Conservation (phyloP, 768 basidiomycete genomes). For the Mycena kentingensis region DNA sequence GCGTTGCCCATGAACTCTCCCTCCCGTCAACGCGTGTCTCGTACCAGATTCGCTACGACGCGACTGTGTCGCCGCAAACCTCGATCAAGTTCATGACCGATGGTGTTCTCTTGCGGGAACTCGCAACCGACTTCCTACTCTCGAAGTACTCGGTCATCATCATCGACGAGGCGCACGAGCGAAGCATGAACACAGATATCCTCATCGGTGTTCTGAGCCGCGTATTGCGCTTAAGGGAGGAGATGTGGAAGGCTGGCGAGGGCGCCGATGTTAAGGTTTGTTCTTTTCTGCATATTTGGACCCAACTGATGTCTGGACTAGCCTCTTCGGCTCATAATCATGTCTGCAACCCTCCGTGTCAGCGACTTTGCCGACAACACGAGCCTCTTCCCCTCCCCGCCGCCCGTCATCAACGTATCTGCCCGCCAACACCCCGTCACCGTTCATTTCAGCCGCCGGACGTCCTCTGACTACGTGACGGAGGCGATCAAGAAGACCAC, state of each 20-base stretch:
- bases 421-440: constrained; percentile 96
- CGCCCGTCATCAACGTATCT: constrained; percentile 89
- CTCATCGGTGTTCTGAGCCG: constrained; percentile 96
- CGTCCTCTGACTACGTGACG: constrained; percentile 81
- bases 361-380: constrained; percentile 89
- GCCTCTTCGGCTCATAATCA: constrained; percentile 93
- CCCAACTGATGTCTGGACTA: constrained; percentile 30
- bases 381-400: constrained; percentile 75
- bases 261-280: constrained; percentile 69
- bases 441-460: constrained; percentile 88
- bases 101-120: constrained; percentile 91
- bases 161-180: constrained; percentile 97
- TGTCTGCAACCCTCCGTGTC: constrained; percentile 97
- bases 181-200: constrained; percentile 98
- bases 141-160: constrained; percentile 91
- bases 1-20: constrained; percentile 92
- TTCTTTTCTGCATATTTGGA: constrained; percentile 5
- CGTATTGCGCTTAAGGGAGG: constrained; percentile 85
- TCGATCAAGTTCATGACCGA: constrained; percentile 99
- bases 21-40: constrained; percentile 81
- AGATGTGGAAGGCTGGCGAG: constrained; percentile 83
- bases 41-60: constrained; percentile 97
- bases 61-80: constrained; percentile 86
- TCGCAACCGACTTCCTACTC: constrained; percentile 92
- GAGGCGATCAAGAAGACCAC: constrained; percentile 88